Percentiles rank a stretch among this genome's conserved stretches.
These are phyloP conservation scores for Microbotryum intermedium DNA, from an alignment of 1,284 basidiomycete species.

Conservation along the genomic window DNA sequence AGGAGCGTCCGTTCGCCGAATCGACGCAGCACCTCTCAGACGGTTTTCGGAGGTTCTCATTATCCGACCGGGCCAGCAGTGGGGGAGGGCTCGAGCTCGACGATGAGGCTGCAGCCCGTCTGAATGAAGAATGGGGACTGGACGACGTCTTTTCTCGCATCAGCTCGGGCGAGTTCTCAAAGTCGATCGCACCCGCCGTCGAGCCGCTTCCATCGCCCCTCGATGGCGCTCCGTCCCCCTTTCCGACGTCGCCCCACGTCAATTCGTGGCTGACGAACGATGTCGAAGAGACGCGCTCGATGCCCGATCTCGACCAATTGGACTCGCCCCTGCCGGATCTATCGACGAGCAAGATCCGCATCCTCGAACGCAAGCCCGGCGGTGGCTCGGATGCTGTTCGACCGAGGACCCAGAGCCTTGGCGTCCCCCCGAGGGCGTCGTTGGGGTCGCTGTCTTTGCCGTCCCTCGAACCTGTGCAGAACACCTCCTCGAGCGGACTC, in stretches of 20 bases:
- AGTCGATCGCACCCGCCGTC: not conserved
- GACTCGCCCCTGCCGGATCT: not conserved
- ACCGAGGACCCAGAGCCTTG: slow-evolving; percentile 3
- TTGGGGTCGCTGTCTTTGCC: slow-evolving; percentile 2
- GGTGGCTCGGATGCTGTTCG: not conserved
- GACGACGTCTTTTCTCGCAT: not conserved
- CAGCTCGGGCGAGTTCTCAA: not conserved
- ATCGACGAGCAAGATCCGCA: slow-evolving; percentile 6
- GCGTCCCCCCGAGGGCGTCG: not conserved
- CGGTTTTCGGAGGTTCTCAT: not conserved
- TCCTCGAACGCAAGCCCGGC: slow-evolving; percentile 12
- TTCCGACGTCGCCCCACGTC: not conserved
- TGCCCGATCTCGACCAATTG: slow-evolving; percentile 11
- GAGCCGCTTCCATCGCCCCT: not conserved
- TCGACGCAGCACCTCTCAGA: not conserved
- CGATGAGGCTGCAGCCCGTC: slow-evolving; percentile 9
- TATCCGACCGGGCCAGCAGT: not conserved
- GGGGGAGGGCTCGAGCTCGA: not conserved
- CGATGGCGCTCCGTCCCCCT: not conserved
- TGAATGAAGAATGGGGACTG: slow-evolving; percentile 23
- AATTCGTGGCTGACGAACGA: not conserved
- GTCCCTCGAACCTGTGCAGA: slow-evolving; percentile 1
- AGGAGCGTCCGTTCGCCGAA: not conserved
- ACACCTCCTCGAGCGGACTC: not conserved
- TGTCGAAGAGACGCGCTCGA: slow-evolving; percentile 19